phyloP scores from a whole-genome alignment of 2,329 filamentous ascomycete genomes.

The Thelonectria blattea region DNA sequence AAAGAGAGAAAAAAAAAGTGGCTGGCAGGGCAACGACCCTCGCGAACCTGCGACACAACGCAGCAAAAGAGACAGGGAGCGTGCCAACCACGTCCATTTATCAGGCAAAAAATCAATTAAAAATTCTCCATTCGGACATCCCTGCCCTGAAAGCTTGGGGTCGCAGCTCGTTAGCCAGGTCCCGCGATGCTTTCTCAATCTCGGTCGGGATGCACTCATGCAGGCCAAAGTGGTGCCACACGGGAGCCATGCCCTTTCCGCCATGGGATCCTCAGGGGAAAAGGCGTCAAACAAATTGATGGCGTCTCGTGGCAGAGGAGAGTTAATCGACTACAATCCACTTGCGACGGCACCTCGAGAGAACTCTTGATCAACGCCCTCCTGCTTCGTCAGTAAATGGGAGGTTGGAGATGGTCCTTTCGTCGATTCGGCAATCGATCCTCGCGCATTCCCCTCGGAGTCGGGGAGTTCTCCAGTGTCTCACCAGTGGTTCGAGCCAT shows the following conservation, averaged over 20 bases:
- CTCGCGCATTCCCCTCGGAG: background rate
- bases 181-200: background rate
- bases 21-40: conserved; percentile 9
- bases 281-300: background rate
- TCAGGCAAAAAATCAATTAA: background rate
- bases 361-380: background rate
- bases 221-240: background rate
- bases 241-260: background rate
- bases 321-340: conserved; percentile 1
- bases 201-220: background rate
- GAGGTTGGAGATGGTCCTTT: conserved; percentile 3
- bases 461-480: background rate
- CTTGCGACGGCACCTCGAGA: background rate
- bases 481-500: background rate
- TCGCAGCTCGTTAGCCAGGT: background rate
- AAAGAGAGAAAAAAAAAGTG: background rate
- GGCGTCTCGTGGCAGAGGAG: background rate
- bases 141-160: background rate
- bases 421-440: background rate
- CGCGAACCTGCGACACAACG: conserved; percentile 2
- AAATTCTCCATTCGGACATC: background rate
- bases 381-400: background rate
- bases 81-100: background rate
- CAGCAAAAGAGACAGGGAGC: background rate
- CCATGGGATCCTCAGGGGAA: background rate